Evolutionary conservation across 805 yeast species (phyloP), one percentile per base, ranked within the genome.

Genomic region (Sungouiozyma ichnusensis): DNA sequence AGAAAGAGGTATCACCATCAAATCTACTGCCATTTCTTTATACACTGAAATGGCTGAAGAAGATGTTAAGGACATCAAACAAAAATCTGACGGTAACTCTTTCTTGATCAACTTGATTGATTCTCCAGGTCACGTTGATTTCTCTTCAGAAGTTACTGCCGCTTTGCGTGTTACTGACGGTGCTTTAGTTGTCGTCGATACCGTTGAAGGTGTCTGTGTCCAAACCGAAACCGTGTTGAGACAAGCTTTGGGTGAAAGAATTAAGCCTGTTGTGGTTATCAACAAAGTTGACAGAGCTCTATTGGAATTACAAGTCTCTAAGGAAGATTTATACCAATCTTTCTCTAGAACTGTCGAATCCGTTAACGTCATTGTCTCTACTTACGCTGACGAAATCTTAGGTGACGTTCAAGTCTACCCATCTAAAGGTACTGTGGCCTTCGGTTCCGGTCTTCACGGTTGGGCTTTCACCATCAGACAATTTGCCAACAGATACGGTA

Each of bases 101-200:
- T 90, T 90, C 81, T 83, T 90, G 76, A 81, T 90, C 61, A 90
- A 90, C 86, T 80, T 90, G 81, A 90, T 90, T 64, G 98, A 90
- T 73, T 92, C 98, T 60, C 98, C 98, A 74, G 98, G 98, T 85
- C 98, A 90, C 97, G 97, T 90, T 80, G 98, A 90, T 77, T 90
- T 90, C 88, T 87, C 97, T 53, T 92, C 97, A 59, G 98, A 90
- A 76, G 98, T 90, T 66, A 92, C 97, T 66, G 97, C 97, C 63
- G 98, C 98, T 73, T 82, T 90, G 67, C 88, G 98, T 77, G 97
- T 90, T 65, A 92, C 97, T 60, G 98, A 90, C 69, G 98, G 98
- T 87, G 97, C 98, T 68, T 79, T 90, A 67, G 97, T 90, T 63
- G 98, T 90, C 62, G 97, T 90, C 67, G 97, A 92, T 74, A 81